Evolutionary conservation across 345 rosid species (phyloP), one percentile per base, ranked within the genome.

Genomic region (Alliaria petiolata): DNA sequence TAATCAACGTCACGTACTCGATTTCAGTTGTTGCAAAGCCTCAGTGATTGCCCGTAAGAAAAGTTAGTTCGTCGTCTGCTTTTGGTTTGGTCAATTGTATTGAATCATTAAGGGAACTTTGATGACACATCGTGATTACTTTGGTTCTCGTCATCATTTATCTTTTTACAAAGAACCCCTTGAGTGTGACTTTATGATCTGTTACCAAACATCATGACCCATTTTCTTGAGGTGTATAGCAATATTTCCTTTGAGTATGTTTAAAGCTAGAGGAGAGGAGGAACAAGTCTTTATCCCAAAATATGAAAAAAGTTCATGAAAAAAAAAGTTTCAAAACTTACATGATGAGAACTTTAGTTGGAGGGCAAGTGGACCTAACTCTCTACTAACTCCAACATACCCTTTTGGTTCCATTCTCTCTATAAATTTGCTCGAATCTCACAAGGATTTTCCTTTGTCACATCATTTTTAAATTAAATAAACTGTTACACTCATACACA

Each of bases 281-380:
- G 77, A 67, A 60, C 42, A 75, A 52, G 78, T 75, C 78, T 35
- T 75, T 50, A 33, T 67, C 45, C 28, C 45, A 8, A 73, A 56
- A 46, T 57, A 56, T 65, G 65, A 46, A 64, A 54, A n/a, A n/a
- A n/a, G n/a, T n/a, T n/a, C n/a, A n/a, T n/a, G n/a, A n/a, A n/a
- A n/a, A n/a, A 60, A 43, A 50, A 8, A 30, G 25, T 69, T 47
- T 73, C 66, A 65, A 65, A 65, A 66, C 61, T 49, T 17, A 66
- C 12, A 57, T 60, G 68, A 75, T 60, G 77, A 46, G 43, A 67
- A 58, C 56, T 60, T 67, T 74, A 59, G 72, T 74, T 75, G 78
- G 73, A 60, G 68, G 57, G 62, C 40, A 40, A 59, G 73, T 83
- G 68, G 78, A 81, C 80, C 82, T 84, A 79, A 79, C 73, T 62